Percentiles rank a stretch among this genome's conserved stretches.
These are phyloP conservation scores for Anthostomella pinea DNA, from an alignment of 2,329 filamentous ascomycete genomes.

Conservation along the genomic window DNA sequence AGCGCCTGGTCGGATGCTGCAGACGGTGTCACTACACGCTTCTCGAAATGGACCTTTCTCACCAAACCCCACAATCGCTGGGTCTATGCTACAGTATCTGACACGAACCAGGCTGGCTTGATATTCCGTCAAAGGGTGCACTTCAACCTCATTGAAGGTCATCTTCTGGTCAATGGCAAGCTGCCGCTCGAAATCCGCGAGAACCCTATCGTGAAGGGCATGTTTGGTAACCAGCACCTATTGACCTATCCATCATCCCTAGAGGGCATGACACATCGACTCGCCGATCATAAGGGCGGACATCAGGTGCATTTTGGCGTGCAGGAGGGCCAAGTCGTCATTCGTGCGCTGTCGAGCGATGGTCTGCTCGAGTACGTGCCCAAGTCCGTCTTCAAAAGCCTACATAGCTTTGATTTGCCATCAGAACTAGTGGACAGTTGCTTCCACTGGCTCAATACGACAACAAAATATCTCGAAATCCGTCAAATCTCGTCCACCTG, in stretches of 20 bases:
- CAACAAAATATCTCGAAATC: constrained; percentile 44
- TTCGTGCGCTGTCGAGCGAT: constrained; percentile 36
- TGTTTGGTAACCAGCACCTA: constrained; percentile 54
- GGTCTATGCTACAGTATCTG: constrained; percentile 16
- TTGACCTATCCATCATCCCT: constrained; percentile 51
- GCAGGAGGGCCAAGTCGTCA: constrained; percentile 37
- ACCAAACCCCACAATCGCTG: constrained; percentile 20
- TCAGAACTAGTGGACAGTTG: constrained; percentile 47
- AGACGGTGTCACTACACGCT: constrained; percentile 8
- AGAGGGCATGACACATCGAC: constrained; percentile 50
- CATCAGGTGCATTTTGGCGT: constrained; percentile 56
- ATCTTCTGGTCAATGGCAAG: constrained; percentile 40
- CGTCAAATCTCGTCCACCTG: constrained; percentile 39
- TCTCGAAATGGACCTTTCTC: constrained; percentile 33
- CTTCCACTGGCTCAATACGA: constrained; percentile 59
- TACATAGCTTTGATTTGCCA: constrained; percentile 47
- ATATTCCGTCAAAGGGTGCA: constrained; percentile 25
- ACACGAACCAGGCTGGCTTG: not conserved
- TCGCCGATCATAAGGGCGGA: constrained; percentile 28
- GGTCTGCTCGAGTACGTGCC: constrained; percentile 36
- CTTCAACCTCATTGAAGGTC: constrained; percentile 35
- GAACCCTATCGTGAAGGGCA: constrained; percentile 38
- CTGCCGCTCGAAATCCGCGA: constrained; percentile 51
- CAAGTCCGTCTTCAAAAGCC: constrained; percentile 23
- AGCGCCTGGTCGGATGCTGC: constrained; percentile 40